Evolutionary conservation across 176 grass and related monocot genomes (phyloP).

Genomic region (Coix lacrymajobi): DNA sequence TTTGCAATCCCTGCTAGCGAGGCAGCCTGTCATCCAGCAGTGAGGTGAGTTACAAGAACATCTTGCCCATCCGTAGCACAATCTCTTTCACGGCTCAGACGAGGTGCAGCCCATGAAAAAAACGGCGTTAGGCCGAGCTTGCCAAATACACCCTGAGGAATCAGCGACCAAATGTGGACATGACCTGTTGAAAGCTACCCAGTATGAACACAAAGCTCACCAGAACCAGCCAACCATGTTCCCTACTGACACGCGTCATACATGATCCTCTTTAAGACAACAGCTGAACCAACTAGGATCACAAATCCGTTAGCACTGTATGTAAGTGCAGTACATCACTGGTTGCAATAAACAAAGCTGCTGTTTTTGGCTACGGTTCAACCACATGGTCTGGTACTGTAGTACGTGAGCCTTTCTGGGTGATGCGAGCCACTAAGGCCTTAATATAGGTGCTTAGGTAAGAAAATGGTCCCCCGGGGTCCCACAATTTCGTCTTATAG

Average conservation of each 20-base stretch:
- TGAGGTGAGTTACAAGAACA: too few relatives aligned
- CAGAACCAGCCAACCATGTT: background rate
- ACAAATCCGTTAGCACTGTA: background rate
- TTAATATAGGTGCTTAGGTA: background rate
- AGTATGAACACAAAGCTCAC: background rate
- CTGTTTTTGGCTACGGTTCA: conserved; percentile 22
- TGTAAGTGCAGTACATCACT: background rate
- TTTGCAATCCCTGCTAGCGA: too few relatives aligned
- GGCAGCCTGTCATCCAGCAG: too few relatives aligned
- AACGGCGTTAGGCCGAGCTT: too few relatives aligned
- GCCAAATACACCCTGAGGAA: too few relatives aligned
- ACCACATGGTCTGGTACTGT: conserved; percentile 20
- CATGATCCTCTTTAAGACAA: background rate
- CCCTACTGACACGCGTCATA: background rate
- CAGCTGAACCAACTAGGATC: background rate
- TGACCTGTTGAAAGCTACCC: background rate
- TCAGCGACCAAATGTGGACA: background rate
- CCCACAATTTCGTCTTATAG: background rate
- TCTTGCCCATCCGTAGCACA: too few relatives aligned
- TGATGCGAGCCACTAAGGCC: background rate
- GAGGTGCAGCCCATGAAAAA: too few relatives aligned
- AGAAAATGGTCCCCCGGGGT: background rate
- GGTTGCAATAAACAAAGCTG: conserved; percentile 23
- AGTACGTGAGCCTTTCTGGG: conserved; percentile 7
- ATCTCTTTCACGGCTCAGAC: too few relatives aligned